Base-by-base conservation (phyloP, 305 asterid species). In the Fraxinus paxiana region DNA sequence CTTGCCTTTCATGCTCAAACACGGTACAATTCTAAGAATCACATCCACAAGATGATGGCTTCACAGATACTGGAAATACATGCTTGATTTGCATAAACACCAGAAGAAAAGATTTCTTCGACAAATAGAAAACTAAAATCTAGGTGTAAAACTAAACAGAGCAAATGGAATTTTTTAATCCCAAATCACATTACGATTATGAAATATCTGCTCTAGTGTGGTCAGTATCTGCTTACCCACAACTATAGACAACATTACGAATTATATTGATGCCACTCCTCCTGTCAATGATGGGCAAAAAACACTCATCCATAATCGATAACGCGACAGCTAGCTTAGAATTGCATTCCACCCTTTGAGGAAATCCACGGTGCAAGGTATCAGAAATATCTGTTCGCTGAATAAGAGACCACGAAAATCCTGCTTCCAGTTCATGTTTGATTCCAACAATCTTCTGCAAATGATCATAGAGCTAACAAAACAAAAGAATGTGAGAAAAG, bases 391-490 rank as follows among this genome's bases (percentile, higher is more conserved):
- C 92, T 79, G 90, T 73, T 77, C 96, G 86, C 83, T 92, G 96
- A 85, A 91, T 87, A 78, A 91, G 84, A 73, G 95, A 90, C 95
- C 95, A 91, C 9, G 95, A 88, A 80, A 82, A 86, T 79, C 93
- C 95, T 6, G 89, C 88, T 61, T 88, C 93, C 86, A 90, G 5
- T 83, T 91, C 95, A 70, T 87, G 95, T 84, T 90, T 94, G 82
- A 92, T 86, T 80, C 99, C 99, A 87, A 93, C 85, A 82, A 92
- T 90, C 89, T 91, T 96, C 88, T 91, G 96, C 41, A 96, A 84
- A 82, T 87, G 94, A 84, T 90, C 96, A 86, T 91, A 82, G 33
- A 93, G 86, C 99, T 96, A 93, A 56, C 87, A 71, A 85, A 86
- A 76, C 76, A 85, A 82, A 82, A 77, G 46, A 71, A 33, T n/a